These are phyloP conservation scores for Hirsutella thompsonii DNA, from an alignment of 2,329 filamentous ascomycete species.

Conservation along the genomic window DNA sequence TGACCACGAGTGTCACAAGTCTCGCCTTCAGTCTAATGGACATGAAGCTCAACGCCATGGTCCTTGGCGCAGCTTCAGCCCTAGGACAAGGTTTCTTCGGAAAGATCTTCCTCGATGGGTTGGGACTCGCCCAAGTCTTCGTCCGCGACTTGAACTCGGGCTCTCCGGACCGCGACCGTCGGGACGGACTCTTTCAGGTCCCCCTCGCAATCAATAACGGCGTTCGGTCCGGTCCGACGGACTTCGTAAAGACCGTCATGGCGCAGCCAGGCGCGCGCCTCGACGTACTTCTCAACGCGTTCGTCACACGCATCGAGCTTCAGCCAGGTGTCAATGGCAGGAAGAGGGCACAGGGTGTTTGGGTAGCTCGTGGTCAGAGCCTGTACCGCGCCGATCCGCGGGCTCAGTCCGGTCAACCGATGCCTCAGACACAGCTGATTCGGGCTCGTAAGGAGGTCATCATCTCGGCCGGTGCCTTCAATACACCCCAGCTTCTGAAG, in stretches of 20 bases:
- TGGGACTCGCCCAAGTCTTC: constrained; percentile 22
- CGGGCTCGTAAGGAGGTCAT: constrained; percentile 31
- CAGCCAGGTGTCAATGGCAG: constrained; percentile 10
- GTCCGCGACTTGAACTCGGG: constrained; percentile 40
- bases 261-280: constrained; percentile 10
- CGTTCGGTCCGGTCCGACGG: constrained; percentile 32
- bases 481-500: constrained; percentile 32
- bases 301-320: constrained; percentile 23
- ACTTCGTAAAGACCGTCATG: constrained; percentile 27
- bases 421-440: constrained; percentile 11
- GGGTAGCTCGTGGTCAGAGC: constrained; percentile 24
- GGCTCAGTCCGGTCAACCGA: constrained; percentile 2
- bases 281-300: constrained; percentile 10
- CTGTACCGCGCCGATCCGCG: constrained; percentile 31
- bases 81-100: constrained; percentile 15
- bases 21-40: constrained; percentile 38
- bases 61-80: constrained; percentile 11
- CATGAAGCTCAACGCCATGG: constrained; percentile 28
- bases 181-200: constrained; percentile 27
- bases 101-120: constrained; percentile 4
- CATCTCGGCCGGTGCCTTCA: constrained; percentile 31
- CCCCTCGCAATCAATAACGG: constrained; percentile 29
- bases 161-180: constrained; percentile 26
- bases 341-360: constrained; percentile 28
- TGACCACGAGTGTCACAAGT: constrained; percentile 35